phyloP scores from a whole-genome alignment of 2,329 filamentous ascomycete species.

The Verticillium alfalfae region DNA sequence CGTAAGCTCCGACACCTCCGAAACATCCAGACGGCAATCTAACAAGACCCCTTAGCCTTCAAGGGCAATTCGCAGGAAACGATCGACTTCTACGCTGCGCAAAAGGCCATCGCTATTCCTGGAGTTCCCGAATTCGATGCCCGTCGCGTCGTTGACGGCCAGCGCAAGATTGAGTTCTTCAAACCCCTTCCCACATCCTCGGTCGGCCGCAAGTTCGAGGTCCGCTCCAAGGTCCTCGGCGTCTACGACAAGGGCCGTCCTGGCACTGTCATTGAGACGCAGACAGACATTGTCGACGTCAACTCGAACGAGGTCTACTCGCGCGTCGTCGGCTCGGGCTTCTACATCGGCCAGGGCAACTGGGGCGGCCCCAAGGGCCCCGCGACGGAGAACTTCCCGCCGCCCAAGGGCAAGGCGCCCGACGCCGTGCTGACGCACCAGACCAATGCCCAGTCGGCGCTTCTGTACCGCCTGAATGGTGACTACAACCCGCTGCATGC shows the following conservation, averaged over 20 bases:
- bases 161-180: constrained; percentile 72
- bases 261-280: constrained; percentile 74
- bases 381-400: constrained; percentile 70
- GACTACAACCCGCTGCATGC: constrained; percentile 94
- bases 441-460: constrained; percentile 65
- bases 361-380: constrained; percentile 93
- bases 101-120: constrained; percentile 63
- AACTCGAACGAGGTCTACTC: constrained; percentile 65
- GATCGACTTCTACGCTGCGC: constrained; percentile 75
- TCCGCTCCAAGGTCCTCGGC: constrained; percentile 71
- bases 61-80: constrained; percentile 72
- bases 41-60: constrained; percentile 48
- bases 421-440: constrained; percentile 67
- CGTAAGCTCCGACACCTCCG: constrained; percentile 40
- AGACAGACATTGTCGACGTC: constrained; percentile 70
- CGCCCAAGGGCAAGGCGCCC: constrained; percentile 65
- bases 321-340: constrained; percentile 63
- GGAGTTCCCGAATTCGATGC: constrained; percentile 72
- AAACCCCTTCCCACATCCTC: constrained; percentile 70
- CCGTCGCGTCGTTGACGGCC: constrained; percentile 72
- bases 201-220: constrained; percentile 67
- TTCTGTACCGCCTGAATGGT: constrained; percentile 80
- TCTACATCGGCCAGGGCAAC: constrained; percentile 72
- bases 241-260: constrained; percentile 88
- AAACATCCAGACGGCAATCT: background rate